Base-by-base conservation (phyloP, 1,284 basidiomycete genomes). In the Xanthoconium separans region DNA sequence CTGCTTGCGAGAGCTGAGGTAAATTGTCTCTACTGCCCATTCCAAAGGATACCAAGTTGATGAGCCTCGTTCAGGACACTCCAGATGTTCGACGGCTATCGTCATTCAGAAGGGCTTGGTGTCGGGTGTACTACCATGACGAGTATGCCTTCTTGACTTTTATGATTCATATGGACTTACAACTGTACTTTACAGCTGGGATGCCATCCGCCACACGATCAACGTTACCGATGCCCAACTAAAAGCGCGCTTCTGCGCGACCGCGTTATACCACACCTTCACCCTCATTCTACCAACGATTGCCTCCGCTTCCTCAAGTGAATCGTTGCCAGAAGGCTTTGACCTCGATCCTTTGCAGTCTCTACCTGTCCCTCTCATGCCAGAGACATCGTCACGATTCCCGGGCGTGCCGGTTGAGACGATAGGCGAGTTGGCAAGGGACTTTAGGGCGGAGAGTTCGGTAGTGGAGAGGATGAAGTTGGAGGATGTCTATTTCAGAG, bases 41-140 rank as follows among this genome's bases (percentile, higher is more conserved):
- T 2, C 7, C 13, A 22, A 22, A 6, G n/a, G 8, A 45, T 41
- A 8, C 44, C 64, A 22, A 67, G 20, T n/a, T 4, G 15, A 50
- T 16, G 6, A 1, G 15, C 39, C 27, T 45, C 34, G 20, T 44
- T 46, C 55, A 91, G 85, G 77, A 80, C 54, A 68, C 92, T 3
- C 91, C 92, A 0, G 82, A 85, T 54, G 81, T 80, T 22, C 77
- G 95, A 47, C 80, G 80, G 65, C 65, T 80, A 36, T 82, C 89
- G 30, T 86, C 89, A 3, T 80, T 93, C 63, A 76, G 84, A 41
- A 83, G 82, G 31, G 79, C 92, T 18, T 98, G 95, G 95, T 80
- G 94, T 37, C 78, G 95, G 30, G 82, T 95, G 44, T 95, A 92
- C 65, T 78, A 91, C 42, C 84, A 91, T 51, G 94, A 98, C 68